These are phyloP conservation scores for Coemansia javaensis DNA, from an alignment of 192 early-diverging fungal genomes.

Conservation along the genomic window DNA sequence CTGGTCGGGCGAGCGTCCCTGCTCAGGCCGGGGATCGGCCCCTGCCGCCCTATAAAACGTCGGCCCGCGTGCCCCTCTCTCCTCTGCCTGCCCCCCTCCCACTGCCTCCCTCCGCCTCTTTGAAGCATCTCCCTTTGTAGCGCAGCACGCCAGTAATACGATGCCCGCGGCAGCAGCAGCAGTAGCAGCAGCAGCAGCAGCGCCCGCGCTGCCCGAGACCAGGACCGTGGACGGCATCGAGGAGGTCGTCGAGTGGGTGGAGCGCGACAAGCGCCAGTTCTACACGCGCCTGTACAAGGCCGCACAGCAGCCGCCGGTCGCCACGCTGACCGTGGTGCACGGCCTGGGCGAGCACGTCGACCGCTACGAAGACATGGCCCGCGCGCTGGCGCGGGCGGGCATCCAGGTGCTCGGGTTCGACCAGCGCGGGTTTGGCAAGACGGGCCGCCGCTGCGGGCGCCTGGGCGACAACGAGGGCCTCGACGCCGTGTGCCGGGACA, in stretches of 20 bases:
- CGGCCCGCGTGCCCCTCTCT: too few species aligned
- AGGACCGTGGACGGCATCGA: conserved; percentile 18
- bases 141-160: too few species aligned
- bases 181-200: background rate
- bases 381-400: conserved; percentile 46
- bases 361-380: conserved; percentile 54
- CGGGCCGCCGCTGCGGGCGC: conserved; percentile 37
- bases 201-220: background rate
- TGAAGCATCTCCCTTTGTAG: too few species aligned
- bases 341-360: conserved; percentile 61
- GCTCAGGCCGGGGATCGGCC: too few species aligned
- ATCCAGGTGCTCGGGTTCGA: conserved; percentile 55
- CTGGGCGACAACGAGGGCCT: conserved; percentile 50
- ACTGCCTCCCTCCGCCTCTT: too few species aligned
- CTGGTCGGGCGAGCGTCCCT: too few species aligned
- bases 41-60: too few species aligned
- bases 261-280: conserved; percentile 12
- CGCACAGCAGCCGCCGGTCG: conserved; percentile 27
- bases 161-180: too few species aligned
- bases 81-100: too few species aligned
- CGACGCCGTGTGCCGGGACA: conserved; percentile 34
- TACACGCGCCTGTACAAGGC: conserved; percentile 35
- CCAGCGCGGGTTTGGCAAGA: conserved; percentile 61
- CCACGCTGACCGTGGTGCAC: conserved; percentile 54
- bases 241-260: conserved; percentile 31